Percentiles rank a stretch among this genome's conserved stretches.
Conservation (phyloP, 306 rosid species). For the Fragaria iinumae region DNA sequence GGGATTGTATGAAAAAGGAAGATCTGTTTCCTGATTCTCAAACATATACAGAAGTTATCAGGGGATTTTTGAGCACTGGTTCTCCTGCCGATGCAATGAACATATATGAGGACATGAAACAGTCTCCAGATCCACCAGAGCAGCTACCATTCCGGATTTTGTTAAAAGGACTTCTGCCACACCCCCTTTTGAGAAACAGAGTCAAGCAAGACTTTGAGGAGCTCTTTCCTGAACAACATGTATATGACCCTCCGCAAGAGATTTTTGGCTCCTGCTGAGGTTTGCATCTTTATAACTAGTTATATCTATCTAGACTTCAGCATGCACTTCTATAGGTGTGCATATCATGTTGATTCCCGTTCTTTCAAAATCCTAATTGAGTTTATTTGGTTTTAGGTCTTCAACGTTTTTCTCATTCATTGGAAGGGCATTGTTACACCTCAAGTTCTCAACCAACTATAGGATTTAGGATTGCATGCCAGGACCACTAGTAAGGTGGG, state of each 20-base stretch:
- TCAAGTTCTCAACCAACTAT: neutral
- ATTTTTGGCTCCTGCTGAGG: slow-evolving; percentile 76
- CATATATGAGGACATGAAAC: slow-evolving; percentile 86
- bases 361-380: neutral
- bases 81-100: slow-evolving; percentile 96
- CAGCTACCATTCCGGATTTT: slow-evolving; percentile 89
- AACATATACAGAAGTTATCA: slow-evolving; percentile 80
- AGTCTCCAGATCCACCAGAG: slow-evolving; percentile 94
- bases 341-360: neutral
- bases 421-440: neutral
- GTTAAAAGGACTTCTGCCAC: slow-evolving; percentile 87
- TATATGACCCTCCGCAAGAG: slow-evolving; percentile 90
- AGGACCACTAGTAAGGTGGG: neutral
- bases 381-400: slow-evolving; percentile 1
- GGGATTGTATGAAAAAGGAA: slow-evolving; percentile 80
- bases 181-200: slow-evolving; percentile 86
- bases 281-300: slow-evolving; percentile 18
- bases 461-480: neutral
- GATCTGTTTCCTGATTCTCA: slow-evolving; percentile 73
- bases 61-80: slow-evolving; percentile 83
- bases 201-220: slow-evolving; percentile 97
- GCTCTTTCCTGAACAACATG: slow-evolving; percentile 79
- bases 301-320: neutral
- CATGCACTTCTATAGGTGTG: neutral
- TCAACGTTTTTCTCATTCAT: neutral